These are phyloP conservation scores for Ormosia semicastrata DNA, from an alignment of 306 rosid genomes.

Conservation along the genomic window DNA sequence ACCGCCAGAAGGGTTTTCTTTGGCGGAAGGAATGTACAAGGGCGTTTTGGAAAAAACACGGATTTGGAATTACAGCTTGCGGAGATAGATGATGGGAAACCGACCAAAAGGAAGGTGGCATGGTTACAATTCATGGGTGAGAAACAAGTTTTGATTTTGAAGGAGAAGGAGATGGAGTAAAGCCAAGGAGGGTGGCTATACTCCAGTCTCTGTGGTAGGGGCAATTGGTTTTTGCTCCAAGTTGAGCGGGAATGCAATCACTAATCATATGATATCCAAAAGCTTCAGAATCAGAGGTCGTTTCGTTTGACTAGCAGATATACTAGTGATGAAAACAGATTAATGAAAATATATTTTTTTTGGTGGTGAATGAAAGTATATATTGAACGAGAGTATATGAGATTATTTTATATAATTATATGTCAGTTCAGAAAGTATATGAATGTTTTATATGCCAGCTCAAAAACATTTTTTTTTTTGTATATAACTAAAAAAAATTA, in stretches of 20 bases:
- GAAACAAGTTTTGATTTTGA: constrained; percentile 15
- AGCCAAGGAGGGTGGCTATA: background rate
- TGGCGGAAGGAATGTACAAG: background rate
- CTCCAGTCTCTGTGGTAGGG: background rate
- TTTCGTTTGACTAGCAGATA: no score
- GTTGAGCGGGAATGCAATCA: constrained; percentile 23
- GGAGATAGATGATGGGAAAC: constrained; percentile 21
- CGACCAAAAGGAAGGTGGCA: constrained; percentile 34
- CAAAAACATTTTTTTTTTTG: no score
- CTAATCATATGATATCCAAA: no score
- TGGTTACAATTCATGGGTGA: constrained; percentile 58
- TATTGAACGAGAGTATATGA: no score
- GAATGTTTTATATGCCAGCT: no score
- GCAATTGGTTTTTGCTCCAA: background rate
- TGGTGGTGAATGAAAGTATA: no score
- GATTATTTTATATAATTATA: no score
- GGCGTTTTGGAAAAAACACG: constrained; percentile 31
- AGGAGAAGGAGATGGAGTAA: background rate
- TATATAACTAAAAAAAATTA: no score
- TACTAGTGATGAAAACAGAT: no score
- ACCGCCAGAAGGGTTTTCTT: constrained; percentile 26
- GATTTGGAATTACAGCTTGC: background rate
- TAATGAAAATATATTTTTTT: no score
- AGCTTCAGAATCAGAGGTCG: no score
- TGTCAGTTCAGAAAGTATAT: no score